Percentiles rank a stretch among this genome's conserved stretches.
These are phyloP conservation scores for Colletotrichum magnum DNA, from an alignment of 2,329 filamentous ascomycete genomes.

Conservation along the genomic window DNA sequence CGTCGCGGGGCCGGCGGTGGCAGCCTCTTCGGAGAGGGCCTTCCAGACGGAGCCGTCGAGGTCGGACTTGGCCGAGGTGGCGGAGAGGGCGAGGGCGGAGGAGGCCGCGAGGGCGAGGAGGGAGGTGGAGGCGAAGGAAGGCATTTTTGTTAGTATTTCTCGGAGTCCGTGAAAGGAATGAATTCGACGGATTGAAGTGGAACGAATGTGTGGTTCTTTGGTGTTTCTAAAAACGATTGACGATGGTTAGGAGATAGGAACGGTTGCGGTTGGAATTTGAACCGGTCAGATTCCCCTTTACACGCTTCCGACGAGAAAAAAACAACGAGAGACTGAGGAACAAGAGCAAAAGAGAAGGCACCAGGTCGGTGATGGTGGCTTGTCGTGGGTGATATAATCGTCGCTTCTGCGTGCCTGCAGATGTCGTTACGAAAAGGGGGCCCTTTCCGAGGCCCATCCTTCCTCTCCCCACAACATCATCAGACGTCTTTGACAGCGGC, in stretches of 20 bases:
- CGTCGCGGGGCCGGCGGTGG: neutral
- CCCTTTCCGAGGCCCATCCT: no score
- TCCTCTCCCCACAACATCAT: no score
- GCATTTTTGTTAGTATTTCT: slow-evolving; percentile 42
- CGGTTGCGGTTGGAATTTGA: slow-evolving; percentile 7
- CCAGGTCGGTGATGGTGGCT: neutral
- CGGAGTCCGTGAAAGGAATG: neutral
- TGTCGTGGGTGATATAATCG: neutral
- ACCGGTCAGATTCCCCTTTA: slow-evolving; percentile 8
- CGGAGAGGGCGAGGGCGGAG: slow-evolving; percentile 38
- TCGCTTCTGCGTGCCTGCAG: neutral
- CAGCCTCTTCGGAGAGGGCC: slow-evolving; percentile 30
- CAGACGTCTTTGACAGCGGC: no score
- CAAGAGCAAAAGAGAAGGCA: neutral
- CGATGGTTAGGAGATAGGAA: neutral
- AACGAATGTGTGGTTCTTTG: neutral
- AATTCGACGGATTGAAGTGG: neutral
- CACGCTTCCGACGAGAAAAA: neutral
- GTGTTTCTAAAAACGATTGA: neutral
- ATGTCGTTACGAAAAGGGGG: neutral
- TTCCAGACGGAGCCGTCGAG: slow-evolving; percentile 47
- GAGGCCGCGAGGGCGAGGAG: slow-evolving; percentile 44
- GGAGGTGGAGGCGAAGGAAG: slow-evolving; percentile 40
- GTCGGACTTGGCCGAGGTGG: slow-evolving; percentile 43
- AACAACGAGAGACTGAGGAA: neutral